A percentile compares a stretch with the other conserved stretches of the same genome.
phyloP scores from a whole-genome alignment of 2,329 filamentous ascomycete genomes.

The Fusarium sp. region DNA sequence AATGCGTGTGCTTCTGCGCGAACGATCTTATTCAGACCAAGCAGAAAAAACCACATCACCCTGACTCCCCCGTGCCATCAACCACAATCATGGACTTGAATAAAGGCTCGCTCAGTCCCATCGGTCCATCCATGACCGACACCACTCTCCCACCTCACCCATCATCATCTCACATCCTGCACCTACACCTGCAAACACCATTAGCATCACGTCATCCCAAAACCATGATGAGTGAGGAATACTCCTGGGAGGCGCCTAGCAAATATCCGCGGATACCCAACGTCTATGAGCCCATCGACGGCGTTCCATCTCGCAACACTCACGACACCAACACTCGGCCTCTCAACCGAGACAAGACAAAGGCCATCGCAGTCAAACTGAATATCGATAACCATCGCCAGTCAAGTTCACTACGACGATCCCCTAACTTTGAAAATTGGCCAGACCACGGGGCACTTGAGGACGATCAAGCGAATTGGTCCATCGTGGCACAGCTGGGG shows the following conservation, averaged over 20 bases:
- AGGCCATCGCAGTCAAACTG: not conserved
- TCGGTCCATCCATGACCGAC: not conserved
- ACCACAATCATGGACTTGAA: constrained; percentile 3
- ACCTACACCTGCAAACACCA: constrained; percentile 2
- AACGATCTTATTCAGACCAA: constrained; percentile 11
- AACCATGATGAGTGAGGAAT: constrained; percentile 25
- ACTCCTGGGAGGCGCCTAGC: constrained; percentile 32
- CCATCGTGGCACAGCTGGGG: constrained; percentile 18
- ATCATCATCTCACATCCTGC: constrained; percentile 1
- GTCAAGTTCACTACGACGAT: constrained; percentile 4
- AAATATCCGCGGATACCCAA: constrained; percentile 37
- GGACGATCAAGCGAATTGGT: constrained; percentile 23
- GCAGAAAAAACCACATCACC: constrained; percentile 4
- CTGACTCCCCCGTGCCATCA: not conserved
- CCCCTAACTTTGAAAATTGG: not conserved
- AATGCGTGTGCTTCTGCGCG: constrained; percentile 29
- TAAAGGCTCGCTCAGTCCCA: constrained; percentile 5
- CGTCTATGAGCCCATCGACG: constrained; percentile 38
- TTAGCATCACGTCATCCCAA: constrained; percentile 22
- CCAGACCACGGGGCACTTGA: not conserved
- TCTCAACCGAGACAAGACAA: constrained; percentile 17
- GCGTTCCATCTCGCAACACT: constrained; percentile 3
- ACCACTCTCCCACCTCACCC: not conserved
- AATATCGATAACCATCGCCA: constrained; percentile 4
- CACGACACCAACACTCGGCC: constrained; percentile 11